Evolutionary conservation across 1,139 yeast species (phyloP).

Genomic region (Geotrichum macrosporum): DNA sequence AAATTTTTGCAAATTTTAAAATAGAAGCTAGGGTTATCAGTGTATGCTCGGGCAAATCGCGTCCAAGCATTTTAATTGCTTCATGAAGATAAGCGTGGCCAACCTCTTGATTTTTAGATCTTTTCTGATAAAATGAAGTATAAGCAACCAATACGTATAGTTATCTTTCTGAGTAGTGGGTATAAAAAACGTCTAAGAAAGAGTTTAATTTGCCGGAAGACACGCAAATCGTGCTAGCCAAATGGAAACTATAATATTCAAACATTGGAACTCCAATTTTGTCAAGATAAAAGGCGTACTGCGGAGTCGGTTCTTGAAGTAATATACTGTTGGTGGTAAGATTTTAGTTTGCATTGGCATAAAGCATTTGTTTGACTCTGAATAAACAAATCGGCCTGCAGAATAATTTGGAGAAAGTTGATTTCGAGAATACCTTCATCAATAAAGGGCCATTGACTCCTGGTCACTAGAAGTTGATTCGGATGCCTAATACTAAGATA

Average conservation of each 20-base stretch:
- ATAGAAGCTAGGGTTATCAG: constrained; percentile 56
- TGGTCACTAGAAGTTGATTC: too few relatives aligned
- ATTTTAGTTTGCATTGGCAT: too few relatives aligned
- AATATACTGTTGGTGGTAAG: too few relatives aligned
- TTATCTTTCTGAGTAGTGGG: constrained; percentile 70
- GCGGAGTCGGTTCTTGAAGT: constrained; percentile 19
- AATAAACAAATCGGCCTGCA: too few relatives aligned
- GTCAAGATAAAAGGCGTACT: constrained; percentile 37
- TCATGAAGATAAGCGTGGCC: constrained; percentile 36
- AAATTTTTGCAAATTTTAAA: constrained; percentile 63
- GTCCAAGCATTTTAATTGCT: constrained; percentile 31
- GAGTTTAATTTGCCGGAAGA: constrained; percentile 65
- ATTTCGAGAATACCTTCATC: too few relatives aligned
- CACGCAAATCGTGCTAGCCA: constrained; percentile 59
- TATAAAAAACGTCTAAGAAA: constrained; percentile 65
- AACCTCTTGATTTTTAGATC: constrained; percentile 40
- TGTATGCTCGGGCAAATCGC: constrained; percentile 25
- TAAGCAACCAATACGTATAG: constrained; percentile 69
- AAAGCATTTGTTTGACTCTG: too few relatives aligned
- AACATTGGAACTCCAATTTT: constrained; percentile 50
- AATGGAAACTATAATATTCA: constrained; percentile 59
- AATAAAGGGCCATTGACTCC: too few relatives aligned
- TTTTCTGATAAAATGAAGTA: constrained; percentile 65
- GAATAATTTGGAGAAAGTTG: too few relatives aligned
- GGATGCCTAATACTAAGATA: too few relatives aligned